Base-by-base conservation (phyloP, 129 eudicot species). In the Centella asiatica region DNA sequence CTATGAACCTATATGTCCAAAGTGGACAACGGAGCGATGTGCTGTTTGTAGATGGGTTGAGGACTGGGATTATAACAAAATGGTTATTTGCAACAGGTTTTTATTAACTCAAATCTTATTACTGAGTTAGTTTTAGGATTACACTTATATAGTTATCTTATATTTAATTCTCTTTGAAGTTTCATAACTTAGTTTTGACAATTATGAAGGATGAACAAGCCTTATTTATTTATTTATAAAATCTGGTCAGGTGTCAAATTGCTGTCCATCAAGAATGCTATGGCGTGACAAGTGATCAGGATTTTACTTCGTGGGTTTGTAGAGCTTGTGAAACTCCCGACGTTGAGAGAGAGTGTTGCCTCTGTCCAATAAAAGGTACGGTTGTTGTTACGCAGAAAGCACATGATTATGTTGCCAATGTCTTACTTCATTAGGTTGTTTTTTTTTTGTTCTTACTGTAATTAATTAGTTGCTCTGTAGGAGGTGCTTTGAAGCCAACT, bases 191-290 rank as follows among this genome's bases (percentile, higher is more conserved):
- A n/a, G n/a, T n/a, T n/a, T n/a, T n/a, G n/a, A n/a, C n/a, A n/a
- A n/a, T n/a, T n/a, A n/a, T n/a, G n/a, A n/a, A n/a, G n/a, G n/a
- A n/a, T n/a, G n/a, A n/a, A n/a, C n/a, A n/a, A n/a, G n/a, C n/a
- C n/a, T n/a, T n/a, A n/a, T n/a, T n/a, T n/a, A n/a, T n/a, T n/a
- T n/a, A n/a, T n/a, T n/a, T n/a, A n/a, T n/a, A n/a, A n/a, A n/a
- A n/a, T n/a, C n/a, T n/a, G n/a, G 45, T 46, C 77, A 93, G 97
- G 70, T 90, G 97, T 66, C 94, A 90, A 80, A 90, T 90, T 70
- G 98, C 95, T 11, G 94, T 90, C 31, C 98, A 86, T 76, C 95
- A 87, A 84, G 98, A 90, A 77, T 90, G 98, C 74, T 87, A 90
- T 66, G 98, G 98, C n/a, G 90, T 69, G 61, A 76, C 76, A 33